Conservation (phyloP, 768 basidiomycete species). For the Russula abietina region DNA sequence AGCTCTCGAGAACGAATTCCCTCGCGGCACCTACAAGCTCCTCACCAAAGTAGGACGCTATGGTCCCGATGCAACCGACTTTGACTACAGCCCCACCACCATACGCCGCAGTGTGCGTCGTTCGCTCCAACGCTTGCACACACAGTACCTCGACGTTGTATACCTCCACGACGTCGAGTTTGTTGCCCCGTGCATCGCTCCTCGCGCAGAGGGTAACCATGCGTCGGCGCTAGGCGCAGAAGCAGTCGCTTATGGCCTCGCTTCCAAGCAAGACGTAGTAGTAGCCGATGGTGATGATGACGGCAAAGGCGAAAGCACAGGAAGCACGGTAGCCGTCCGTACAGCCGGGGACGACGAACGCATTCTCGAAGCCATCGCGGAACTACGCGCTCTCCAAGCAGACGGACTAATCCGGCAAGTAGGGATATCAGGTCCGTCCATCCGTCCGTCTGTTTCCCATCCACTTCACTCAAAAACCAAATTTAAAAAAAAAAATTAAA, state of each 20-base stretch:
- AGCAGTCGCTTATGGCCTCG: constrained; percentile 59
- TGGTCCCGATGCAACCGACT: constrained; percentile 42
- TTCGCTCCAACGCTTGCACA: constrained; percentile 64
- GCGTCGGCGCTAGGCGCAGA: constrained; percentile 47
- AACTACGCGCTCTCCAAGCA: constrained; percentile 60
- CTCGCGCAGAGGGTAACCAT: constrained; percentile 51
- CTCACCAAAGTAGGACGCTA: constrained; percentile 86
- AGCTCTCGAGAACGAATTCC: constrained; percentile 59
- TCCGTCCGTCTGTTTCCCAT: neutral
- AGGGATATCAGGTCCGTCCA: constrained; percentile 65
- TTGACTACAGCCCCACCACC: constrained; percentile 67
- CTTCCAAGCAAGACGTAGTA: constrained; percentile 46
- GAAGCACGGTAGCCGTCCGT: neutral
- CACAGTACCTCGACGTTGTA: constrained; percentile 71
- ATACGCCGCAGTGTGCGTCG: constrained; percentile 61
- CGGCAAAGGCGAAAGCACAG: neutral
- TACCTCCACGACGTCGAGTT: constrained; percentile 86
- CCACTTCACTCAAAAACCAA: neutral
- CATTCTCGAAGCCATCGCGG: constrained; percentile 60
- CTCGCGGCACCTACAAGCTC: constrained; percentile 70
- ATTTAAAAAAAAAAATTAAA: too few relatives aligned
- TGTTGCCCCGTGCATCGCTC: constrained; percentile 48
- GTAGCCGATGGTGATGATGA: constrained; percentile 50
- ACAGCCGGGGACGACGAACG: constrained; percentile 48
- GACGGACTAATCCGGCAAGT: constrained; percentile 68